Conservation (phyloP, 495 filamentous ascomycete species). For the Hypoxylon trugodes region DNA sequence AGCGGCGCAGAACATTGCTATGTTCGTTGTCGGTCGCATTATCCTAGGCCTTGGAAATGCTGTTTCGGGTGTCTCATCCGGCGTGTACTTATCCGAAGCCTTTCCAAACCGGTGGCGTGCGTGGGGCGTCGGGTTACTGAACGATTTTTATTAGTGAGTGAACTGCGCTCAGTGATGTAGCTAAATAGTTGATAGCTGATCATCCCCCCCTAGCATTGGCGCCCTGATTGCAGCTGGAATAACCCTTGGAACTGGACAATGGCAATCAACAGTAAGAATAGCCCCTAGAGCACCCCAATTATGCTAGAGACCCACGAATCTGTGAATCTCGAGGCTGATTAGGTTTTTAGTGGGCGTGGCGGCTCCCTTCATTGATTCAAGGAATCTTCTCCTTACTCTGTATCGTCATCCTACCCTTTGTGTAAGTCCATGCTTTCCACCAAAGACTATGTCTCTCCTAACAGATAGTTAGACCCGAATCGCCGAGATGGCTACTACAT, state of each 20-base stretch:
- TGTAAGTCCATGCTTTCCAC: slow-evolving; percentile 35
- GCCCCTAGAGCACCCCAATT: too few species aligned
- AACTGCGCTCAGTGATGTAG: background rate
- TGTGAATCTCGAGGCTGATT: background rate
- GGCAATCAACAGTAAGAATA: slow-evolving; percentile 49
- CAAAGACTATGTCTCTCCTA: background rate
- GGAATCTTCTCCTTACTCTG: slow-evolving; percentile 61
- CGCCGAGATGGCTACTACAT: slow-evolving; percentile 58
- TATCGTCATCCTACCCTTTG: slow-evolving; percentile 61
- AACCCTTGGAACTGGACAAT: slow-evolving; percentile 59
- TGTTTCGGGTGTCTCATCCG: slow-evolving; percentile 49
- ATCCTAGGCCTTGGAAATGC: slow-evolving; percentile 55
- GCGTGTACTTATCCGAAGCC: slow-evolving; percentile 54
- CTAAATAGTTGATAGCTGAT: background rate
- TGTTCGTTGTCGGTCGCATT: slow-evolving; percentile 56
- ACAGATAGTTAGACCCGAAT: slow-evolving; percentile 53
- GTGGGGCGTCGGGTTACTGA: slow-evolving; percentile 57
- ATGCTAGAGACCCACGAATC: background rate
- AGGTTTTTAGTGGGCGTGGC: slow-evolving; percentile 56
- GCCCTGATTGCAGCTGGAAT: slow-evolving; percentile 61
- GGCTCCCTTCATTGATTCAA: slow-evolving; percentile 64
- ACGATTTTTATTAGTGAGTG: slow-evolving; percentile 61
- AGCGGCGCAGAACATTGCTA: slow-evolving; percentile 58
- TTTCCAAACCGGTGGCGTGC: slow-evolving; percentile 55
- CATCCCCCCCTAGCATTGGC: slow-evolving; percentile 40